Evolutionary conservation across 1,284 basidiomycete genomes (phyloP), one percentile per base, ranked within the genome.

Genomic region (Leccinum subfulvum): DNA sequence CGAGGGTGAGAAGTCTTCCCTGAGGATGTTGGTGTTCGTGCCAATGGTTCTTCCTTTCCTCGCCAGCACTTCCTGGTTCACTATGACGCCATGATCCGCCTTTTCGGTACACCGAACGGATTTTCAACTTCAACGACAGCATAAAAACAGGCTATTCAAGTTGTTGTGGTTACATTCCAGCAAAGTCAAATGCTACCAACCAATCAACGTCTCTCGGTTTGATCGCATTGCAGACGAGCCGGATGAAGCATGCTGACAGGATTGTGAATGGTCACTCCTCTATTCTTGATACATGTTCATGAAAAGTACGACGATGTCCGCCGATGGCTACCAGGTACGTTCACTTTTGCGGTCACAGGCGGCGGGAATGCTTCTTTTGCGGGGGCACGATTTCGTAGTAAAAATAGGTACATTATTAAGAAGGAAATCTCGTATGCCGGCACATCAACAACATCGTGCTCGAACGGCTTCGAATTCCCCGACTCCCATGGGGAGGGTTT

Each of bases 121-220:
- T 18, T 57, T 16, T 57, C 11, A 16, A n/a, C 26, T 1, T 49
- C 44, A 1, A 58, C 39, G 16, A 58, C 30, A 6, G 10, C 55
- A 55, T 60, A 18, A 21, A 59, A 44, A 18, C 51, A 60, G n/a
- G 35, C 35, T 37, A 60, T 60, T 33, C 33, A 33, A 33, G 4
- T 33, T 14, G 21, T n/a, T 3, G 28, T 39, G 8, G 39, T 60
- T 8, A 60, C 23, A 26, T n/a, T 59, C 58, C 7, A 59, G 28
- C 28, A 30, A 30, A 30, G 35, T 3, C 58, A 59, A 26, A 59
- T 59, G 9, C 4, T 59, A 5, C 21, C 8, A 30, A 53, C 35
- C 1, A 54, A 59, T 37, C 33, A 41, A 18, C 37, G 11, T 5
- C 33, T 59, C 3, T 52, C 23, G 41, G 41, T 18, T 47, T 11